Evolutionary conservation across 805 yeast genomes (phyloP).

Genomic region (Candida bentonensis): DNA sequence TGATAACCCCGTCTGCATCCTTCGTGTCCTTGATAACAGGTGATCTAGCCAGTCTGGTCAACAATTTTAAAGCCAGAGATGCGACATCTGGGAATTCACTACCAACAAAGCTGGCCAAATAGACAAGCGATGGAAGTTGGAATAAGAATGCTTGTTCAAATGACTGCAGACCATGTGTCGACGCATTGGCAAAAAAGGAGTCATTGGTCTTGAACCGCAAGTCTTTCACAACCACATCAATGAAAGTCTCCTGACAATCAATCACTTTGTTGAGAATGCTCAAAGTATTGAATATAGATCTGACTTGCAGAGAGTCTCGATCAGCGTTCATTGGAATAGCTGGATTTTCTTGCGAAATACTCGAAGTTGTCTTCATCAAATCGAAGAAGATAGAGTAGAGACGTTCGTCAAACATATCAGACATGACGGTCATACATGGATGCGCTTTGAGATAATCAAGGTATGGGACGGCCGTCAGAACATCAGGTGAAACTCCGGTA

Average conservation of each 20-base stretch:
- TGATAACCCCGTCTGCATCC: slow-evolving; percentile 1
- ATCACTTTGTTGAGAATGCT: slow-evolving; percentile 11
- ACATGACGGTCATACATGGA: slow-evolving; percentile 1
- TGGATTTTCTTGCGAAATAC: background rate
- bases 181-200: slow-evolving; percentile 4
- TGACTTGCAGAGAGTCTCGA: slow-evolving; percentile 19
- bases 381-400: background rate
- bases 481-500: background rate
- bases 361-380: background rate
- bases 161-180: slow-evolving; percentile 1
- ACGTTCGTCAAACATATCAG: slow-evolving; percentile 1
- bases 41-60: slow-evolving; percentile 35
- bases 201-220: slow-evolving; percentile 4
- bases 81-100: slow-evolving; percentile 37
- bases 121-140: slow-evolving; percentile 55
- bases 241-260: slow-evolving; percentile 8
- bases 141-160: slow-evolving; percentile 59
- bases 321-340: background rate
- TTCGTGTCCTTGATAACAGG: slow-evolving; percentile 27
- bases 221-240: slow-evolving; percentile 34
- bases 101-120: slow-evolving; percentile 60
- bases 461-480: background rate
- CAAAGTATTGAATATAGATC: slow-evolving; percentile 16
- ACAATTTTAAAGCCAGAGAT: slow-evolving; percentile 33
- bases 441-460: background rate